These are phyloP conservation scores for Wickerhamiella brachini DNA, from an alignment of 805 yeast genomes.

Conservation along the genomic window DNA sequence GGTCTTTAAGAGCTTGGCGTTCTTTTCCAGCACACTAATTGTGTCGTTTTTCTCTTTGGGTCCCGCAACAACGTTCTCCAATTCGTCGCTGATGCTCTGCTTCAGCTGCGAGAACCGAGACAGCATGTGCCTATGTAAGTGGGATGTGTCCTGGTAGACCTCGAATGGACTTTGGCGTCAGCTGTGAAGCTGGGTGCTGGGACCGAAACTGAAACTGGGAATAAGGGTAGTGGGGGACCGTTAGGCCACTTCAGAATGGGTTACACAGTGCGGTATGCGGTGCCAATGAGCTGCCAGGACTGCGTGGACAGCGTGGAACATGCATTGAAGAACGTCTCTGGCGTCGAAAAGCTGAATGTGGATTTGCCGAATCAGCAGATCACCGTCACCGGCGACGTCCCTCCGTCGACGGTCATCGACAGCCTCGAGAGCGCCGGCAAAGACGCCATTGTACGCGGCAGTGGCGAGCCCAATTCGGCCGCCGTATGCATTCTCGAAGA, in stretches of 20 bases:
- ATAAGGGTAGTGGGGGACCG: no score
- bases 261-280: conserved; percentile 40
- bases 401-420: conserved; percentile 63
- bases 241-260: conserved; percentile 4
- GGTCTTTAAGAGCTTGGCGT: conserved; percentile 11
- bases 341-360: conserved; percentile 36
- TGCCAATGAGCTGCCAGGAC: conserved; percentile 64
- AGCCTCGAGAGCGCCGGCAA: conserved; percentile 62
- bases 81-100: conserved; percentile 50
- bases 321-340: conserved; percentile 36
- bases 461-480: conserved; percentile 76
- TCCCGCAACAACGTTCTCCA: conserved; percentile 29
- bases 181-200: no score
- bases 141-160: no score
- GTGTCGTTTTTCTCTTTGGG: conserved; percentile 10
- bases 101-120: conserved; percentile 47
- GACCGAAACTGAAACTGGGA: no score
- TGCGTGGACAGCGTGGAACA: conserved; percentile 49
- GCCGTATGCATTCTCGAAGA: conserved; percentile 84
- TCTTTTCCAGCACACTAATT: conserved; percentile 13
- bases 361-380: conserved; percentile 50
- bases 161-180: no score
- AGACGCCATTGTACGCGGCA: conserved; percentile 86
- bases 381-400: conserved; percentile 48
- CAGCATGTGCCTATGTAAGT: conserved; percentile 29